Evolutionary conservation across 2,329 filamentous ascomycete species (phyloP).

Genomic region (Trichophaea hybrida): DNA sequence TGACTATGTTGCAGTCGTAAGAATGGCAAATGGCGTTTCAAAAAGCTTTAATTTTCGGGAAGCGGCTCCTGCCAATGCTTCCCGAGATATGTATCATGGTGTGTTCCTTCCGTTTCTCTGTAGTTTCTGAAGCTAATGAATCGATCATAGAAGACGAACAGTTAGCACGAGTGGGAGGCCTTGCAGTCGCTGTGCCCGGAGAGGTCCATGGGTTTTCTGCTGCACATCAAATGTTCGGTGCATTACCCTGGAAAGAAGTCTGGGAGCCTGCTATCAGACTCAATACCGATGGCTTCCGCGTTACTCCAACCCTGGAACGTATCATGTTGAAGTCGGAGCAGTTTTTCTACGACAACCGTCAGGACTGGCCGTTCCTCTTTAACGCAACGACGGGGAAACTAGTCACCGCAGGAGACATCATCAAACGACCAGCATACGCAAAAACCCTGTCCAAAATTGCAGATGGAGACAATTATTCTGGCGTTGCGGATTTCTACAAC

Average conservation of each 20-base stretch:
- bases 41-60: slow-evolving; percentile 26
- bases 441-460: slow-evolving; percentile 23
- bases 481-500: slow-evolving; percentile 23
- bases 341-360: slow-evolving; percentile 18
- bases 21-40: slow-evolving; percentile 20
- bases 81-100: slow-evolving; percentile 25
- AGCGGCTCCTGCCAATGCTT: slow-evolving; percentile 22
- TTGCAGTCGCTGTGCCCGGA: slow-evolving; percentile 24
- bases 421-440: slow-evolving; percentile 22
- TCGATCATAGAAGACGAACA: slow-evolving; percentile 15
- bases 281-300: slow-evolving; percentile 17
- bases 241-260: slow-evolving; percentile 24
- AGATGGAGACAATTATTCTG: slow-evolving; percentile 13
- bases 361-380: slow-evolving; percentile 25
- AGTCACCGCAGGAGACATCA: slow-evolving; percentile 21
- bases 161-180: slow-evolving; percentile 21
- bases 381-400: slow-evolving; percentile 15
- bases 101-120: background rate
- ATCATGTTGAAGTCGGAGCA: slow-evolving; percentile 14
- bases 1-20: slow-evolving; percentile 10
- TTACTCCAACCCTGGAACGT: slow-evolving; percentile 16
- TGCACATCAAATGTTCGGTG: slow-evolving; percentile 23
- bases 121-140: background rate
- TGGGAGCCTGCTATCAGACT: slow-evolving; percentile 24
- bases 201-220: slow-evolving; percentile 24